Evolutionary conservation across 768 basidiomycete species (phyloP).

Genomic region (Pulveroboletus sp.): DNA sequence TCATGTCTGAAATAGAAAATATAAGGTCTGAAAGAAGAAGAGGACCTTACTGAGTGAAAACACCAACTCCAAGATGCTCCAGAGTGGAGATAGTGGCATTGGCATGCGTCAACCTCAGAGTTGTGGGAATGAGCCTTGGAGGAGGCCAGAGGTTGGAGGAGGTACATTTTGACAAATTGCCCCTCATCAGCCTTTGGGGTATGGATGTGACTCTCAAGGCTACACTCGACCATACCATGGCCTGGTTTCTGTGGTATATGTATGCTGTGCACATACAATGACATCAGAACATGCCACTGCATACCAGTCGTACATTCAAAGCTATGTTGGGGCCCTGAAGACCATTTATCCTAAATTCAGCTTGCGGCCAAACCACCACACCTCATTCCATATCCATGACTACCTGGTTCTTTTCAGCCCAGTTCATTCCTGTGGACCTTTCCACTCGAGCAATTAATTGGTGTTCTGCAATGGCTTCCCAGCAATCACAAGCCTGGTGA

Average conservation of each 20-base stretch:
- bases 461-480: constrained; percentile 17
- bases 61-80: too few species aligned
- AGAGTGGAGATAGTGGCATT: too few species aligned
- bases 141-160: too few species aligned
- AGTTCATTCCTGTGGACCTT: constrained; percentile 31
- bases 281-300: background rate
- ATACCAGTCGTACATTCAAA: constrained; percentile 17
- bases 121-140: too few species aligned
- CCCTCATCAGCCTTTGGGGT: constrained; percentile 30
- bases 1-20: too few species aligned
- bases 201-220: background rate
- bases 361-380: constrained; percentile 29
- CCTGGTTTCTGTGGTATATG: constrained; percentile 24
- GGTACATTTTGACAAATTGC: too few species aligned
- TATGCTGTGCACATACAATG: constrained; percentile 19
- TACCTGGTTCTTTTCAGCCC: constrained; percentile 38
- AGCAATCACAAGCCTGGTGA: constrained; percentile 20
- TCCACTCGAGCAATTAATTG: constrained; percentile 24
- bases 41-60: too few species aligned
- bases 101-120: too few species aligned
- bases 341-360: constrained; percentile 11
- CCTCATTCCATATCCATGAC: constrained; percentile 29
- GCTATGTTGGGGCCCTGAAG: constrained; percentile 21
- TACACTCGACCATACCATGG: constrained; percentile 26
- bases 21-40: too few species aligned